Percentiles rank a stretch among this genome's conserved stretches.
phyloP scores from a whole-genome alignment of 306 rosid genomes.

The Vachellia pachyceras region DNA sequence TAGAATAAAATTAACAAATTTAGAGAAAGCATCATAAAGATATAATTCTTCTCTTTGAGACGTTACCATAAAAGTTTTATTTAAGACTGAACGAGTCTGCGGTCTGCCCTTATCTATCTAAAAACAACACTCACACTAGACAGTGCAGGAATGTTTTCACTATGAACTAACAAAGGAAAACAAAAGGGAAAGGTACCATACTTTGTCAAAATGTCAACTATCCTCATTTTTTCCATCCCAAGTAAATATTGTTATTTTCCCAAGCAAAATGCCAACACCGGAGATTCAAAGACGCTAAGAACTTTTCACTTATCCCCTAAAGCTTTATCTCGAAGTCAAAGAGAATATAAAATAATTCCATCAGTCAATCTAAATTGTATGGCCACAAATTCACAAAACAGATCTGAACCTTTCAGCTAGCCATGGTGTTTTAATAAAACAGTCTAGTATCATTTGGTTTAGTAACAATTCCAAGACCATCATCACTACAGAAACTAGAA shows the following conservation, averaged over 20 bases:
- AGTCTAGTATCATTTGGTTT: neutral
- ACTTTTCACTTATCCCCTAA: conserved; percentile 4
- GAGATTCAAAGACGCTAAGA: neutral
- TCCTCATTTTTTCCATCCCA: conserved; percentile 4
- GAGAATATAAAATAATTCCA: conserved; percentile 22
- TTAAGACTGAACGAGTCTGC: conserved; percentile 6
- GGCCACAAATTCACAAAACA: conserved; percentile 5
- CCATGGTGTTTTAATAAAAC: conserved; percentile 10
- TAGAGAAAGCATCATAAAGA: conserved; percentile 21
- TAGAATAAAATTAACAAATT: conserved; percentile 44
- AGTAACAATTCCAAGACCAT: neutral
- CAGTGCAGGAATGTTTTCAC: neutral
- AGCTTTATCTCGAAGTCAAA: conserved; percentile 11
- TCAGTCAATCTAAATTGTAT: conserved; percentile 21
- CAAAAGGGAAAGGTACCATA: neutral
- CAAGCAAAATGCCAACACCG: conserved; percentile 28
- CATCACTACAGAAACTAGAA: neutral
- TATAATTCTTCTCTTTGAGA: neutral
- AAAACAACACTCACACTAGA: neutral
- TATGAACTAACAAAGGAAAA: conserved; percentile 26
- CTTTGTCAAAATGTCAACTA: conserved; percentile 1
- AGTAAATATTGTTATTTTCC: conserved; percentile 1
- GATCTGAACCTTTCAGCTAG: conserved; percentile 20
- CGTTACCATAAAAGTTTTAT: conserved; percentile 2
- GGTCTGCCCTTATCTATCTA: conserved; percentile 21